These are phyloP conservation scores for Borealophlyctis nickersoniae DNA, from an alignment of 192 early-diverging fungal genomes.

Conservation along the genomic window DNA sequence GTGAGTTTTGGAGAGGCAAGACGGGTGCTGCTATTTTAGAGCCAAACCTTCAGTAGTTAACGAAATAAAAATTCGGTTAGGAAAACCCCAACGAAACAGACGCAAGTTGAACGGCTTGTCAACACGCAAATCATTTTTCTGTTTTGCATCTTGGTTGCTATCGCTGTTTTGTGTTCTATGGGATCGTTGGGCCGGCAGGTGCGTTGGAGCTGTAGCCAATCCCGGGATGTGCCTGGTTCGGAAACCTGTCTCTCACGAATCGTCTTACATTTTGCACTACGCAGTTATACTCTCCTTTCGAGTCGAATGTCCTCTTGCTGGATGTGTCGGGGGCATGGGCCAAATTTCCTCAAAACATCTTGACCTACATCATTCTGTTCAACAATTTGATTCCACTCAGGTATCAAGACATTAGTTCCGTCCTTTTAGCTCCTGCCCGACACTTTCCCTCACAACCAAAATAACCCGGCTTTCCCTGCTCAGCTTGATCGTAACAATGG, in stretches of 20 bases:
- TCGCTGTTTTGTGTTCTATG: conserved; percentile 84
- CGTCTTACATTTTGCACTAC: too few relatives aligned
- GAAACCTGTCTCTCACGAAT: neutral
- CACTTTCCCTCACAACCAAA: neutral
- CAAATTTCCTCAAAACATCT: conserved; percentile 78
- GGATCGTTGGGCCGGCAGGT: conserved; percentile 61
- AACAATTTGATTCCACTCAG: conserved; percentile 98
- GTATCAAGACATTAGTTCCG: too few relatives aligned
- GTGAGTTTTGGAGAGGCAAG: conserved; percentile 32
- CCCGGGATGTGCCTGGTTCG: conserved; percentile 26
- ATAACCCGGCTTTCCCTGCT: conserved; percentile 1
- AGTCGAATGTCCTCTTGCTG: conserved; percentile 37
- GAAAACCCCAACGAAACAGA: conserved; percentile 88
- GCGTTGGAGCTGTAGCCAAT: neutral
- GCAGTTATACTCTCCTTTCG: conserved; percentile 37
- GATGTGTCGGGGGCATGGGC: conserved; percentile 28
- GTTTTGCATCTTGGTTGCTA: conserved; percentile 78
- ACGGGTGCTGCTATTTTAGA: too few relatives aligned
- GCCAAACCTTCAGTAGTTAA: too few relatives aligned
- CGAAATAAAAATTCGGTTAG: too few relatives aligned
- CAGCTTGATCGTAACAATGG: conserved; percentile 97
- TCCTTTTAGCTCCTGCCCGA: conserved; percentile 5
- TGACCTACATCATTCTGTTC: conserved; percentile 97
- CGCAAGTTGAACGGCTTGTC: conserved; percentile 84
- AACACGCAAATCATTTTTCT: conserved; percentile 93